Percentiles rank a stretch among this genome's conserved stretches.
These are phyloP conservation scores for Globisporangium acanthophoron DNA, from an alignment of 352 stramenopile species.

Conservation along the genomic window DNA sequence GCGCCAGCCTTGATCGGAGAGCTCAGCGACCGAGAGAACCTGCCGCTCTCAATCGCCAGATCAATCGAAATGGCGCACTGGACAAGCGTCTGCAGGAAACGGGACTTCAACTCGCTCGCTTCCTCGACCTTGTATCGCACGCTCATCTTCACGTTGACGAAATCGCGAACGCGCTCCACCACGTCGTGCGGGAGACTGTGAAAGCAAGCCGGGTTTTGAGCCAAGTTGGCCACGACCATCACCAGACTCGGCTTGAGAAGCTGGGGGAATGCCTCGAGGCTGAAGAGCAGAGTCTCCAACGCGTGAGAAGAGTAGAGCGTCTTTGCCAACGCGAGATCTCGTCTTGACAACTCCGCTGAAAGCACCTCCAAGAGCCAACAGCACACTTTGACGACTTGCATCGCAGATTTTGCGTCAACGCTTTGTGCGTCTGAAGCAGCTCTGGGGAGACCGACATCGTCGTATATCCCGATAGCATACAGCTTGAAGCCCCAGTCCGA, in stretches of 20 bases:
- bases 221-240: slow-evolving; percentile 34
- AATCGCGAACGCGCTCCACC: slow-evolving; percentile 32
- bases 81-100: slow-evolving; percentile 52
- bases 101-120: slow-evolving; percentile 44
- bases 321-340: not conserved
- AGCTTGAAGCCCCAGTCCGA: slow-evolving; percentile 90
- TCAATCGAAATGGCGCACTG: slow-evolving; percentile 57
- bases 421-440: not conserved
- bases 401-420: slow-evolving; percentile 6
- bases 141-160: slow-evolving; percentile 44
- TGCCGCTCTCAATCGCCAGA: slow-evolving; percentile 39
- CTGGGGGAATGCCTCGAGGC: slow-evolving; percentile 33
- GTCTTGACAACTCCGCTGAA: not conserved
- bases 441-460: slow-evolving; percentile 13
- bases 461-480: slow-evolving; percentile 63
- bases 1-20: not conserved
- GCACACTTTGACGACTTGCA: slow-evolving; percentile 27
- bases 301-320: slow-evolving; percentile 24
- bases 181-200: slow-evolving; percentile 28
- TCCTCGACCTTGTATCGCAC: slow-evolving; percentile 47
- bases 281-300: slow-evolving; percentile 27
- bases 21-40: not conserved
- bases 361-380: slow-evolving; percentile 30
- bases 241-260: slow-evolving; percentile 34
- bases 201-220: slow-evolving; percentile 27